Evolutionary conservation across 1,284 basidiomycete species (phyloP).

Genomic region (Gomphus sp.): DNA sequence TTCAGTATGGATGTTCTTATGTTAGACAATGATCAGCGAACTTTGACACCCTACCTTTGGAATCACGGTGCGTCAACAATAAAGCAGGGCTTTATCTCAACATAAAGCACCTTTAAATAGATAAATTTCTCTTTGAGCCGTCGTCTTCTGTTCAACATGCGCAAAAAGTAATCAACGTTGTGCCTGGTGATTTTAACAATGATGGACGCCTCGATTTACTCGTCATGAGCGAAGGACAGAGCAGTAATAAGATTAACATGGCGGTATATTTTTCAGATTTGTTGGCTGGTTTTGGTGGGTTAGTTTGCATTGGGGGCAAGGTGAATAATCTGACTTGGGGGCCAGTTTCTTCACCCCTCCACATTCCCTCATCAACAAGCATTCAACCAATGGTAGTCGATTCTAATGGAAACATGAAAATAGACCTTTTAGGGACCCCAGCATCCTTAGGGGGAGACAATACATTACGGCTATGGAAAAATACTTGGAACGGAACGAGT

Average conservation of each 20-base stretch:
- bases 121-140: slow-evolving; percentile 51
- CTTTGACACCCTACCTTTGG: slow-evolving; percentile 76
- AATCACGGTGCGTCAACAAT: slow-evolving; percentile 52
- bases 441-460: slow-evolving; percentile 30
- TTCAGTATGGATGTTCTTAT: slow-evolving; percentile 74
- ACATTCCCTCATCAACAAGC: slow-evolving; percentile 52
- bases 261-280: slow-evolving; percentile 56
- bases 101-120: slow-evolving; percentile 24
- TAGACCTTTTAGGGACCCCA: slow-evolving; percentile 76
- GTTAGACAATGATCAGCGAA: slow-evolving; percentile 64
- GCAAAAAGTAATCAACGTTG: slow-evolving; percentile 59
- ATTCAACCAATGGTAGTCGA: slow-evolving; percentile 86
- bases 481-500: slow-evolving; percentile 59
- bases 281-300: slow-evolving; percentile 62
- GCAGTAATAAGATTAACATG: slow-evolving; percentile 48
- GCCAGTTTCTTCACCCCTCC: slow-evolving; percentile 34
- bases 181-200: slow-evolving; percentile 90
- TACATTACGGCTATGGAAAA: slow-evolving; percentile 62
- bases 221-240: slow-evolving; percentile 63
- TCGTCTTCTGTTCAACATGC: slow-evolving; percentile 49
- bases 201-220: slow-evolving; percentile 87
- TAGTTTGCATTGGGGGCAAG: background rate
- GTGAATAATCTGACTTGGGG: background rate
- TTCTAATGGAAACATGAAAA: slow-evolving; percentile 78
- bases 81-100: background rate